Conservation (phyloP, 179 eudicot species). For the Patellifolia procumbens region DNA sequence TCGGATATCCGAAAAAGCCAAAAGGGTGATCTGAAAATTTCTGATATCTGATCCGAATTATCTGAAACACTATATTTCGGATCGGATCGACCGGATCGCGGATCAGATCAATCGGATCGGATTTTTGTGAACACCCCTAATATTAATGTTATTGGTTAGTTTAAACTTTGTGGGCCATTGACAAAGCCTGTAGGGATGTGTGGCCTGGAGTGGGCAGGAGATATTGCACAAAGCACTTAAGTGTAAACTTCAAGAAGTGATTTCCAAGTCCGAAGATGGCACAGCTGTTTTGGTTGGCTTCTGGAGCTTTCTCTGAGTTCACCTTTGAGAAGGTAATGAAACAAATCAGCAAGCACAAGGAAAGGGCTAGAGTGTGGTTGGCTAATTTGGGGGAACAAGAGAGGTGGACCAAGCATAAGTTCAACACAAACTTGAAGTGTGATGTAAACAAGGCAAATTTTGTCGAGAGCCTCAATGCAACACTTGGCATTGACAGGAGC, state of each 20-base stretch:
- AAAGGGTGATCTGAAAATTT: too few relatives aligned
- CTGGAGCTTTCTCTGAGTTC: background rate
- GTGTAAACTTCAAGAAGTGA: background rate
- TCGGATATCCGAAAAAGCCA: too few relatives aligned
- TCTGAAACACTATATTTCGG: too few relatives aligned
- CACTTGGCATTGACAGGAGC: background rate
- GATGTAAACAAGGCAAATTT: background rate
- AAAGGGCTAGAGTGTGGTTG: background rate
- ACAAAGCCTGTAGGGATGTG: background rate
- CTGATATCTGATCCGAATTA: too few relatives aligned
- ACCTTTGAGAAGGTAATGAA: slow-evolving; percentile 1
- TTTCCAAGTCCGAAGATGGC: background rate
- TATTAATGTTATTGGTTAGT: background rate
- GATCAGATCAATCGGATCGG: too few relatives aligned
- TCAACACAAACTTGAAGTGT: background rate
- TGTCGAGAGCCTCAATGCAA: background rate
- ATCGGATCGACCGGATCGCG: too few relatives aligned
- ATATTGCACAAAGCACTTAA: background rate
- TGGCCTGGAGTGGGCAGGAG: background rate
- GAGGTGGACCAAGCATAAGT: background rate
- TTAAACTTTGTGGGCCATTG: background rate
- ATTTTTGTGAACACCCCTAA: background rate
- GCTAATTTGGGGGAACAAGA: background rate
- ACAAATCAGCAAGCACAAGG: background rate
- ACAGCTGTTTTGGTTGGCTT: background rate